A percentile compares a stretch with the other conserved stretches of the same genome.
Evolutionary conservation across 352 stramenopile genomes (phyloP).

Genomic region (Pythium biforme): DNA sequence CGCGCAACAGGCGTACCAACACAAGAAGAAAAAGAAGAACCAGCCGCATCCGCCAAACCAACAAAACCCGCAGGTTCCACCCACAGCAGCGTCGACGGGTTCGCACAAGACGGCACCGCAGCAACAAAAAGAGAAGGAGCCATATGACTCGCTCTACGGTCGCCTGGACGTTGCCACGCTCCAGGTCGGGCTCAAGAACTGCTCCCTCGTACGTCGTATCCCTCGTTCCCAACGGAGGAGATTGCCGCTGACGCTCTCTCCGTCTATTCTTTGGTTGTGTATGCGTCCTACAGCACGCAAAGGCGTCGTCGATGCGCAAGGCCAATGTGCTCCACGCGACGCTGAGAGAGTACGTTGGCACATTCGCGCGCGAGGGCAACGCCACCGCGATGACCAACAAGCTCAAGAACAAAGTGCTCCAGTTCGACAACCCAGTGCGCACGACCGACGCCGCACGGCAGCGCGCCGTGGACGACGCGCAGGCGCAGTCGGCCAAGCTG

Average conservation of each 20-base stretch:
- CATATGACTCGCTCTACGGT: conserved; percentile 50
- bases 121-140: conserved; percentile 7
- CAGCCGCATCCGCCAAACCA: conserved; percentile 11
- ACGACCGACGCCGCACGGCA: conserved; percentile 30
- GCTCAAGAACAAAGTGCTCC: conserved; percentile 80
- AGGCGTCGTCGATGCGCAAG: conserved; percentile 22
- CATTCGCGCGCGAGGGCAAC: conserved; percentile 18
- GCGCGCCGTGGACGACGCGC: conserved; percentile 28
- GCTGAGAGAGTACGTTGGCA: conserved; percentile 45
- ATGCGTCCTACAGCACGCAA: conserved; percentile 1
- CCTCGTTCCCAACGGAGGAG: no score
- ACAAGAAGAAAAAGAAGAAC: conserved; percentile 43
- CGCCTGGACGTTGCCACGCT: conserved; percentile 50
- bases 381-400: conserved; percentile 34
- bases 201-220: conserved; percentile 44
- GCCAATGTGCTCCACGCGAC: conserved; percentile 9
- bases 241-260: no score
- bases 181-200: conserved; percentile 61
- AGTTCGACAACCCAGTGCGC: conserved; percentile 73
- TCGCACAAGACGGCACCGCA: background rate
- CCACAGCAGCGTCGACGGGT: background rate
- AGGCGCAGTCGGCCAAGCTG: conserved; percentile 52
- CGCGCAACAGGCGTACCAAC: conserved; percentile 66
- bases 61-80: background rate
- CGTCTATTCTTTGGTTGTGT: no score